Evolutionary conservation across 768 basidiomycete genomes (phyloP).

Genomic region (Trametes sanguinea): DNA sequence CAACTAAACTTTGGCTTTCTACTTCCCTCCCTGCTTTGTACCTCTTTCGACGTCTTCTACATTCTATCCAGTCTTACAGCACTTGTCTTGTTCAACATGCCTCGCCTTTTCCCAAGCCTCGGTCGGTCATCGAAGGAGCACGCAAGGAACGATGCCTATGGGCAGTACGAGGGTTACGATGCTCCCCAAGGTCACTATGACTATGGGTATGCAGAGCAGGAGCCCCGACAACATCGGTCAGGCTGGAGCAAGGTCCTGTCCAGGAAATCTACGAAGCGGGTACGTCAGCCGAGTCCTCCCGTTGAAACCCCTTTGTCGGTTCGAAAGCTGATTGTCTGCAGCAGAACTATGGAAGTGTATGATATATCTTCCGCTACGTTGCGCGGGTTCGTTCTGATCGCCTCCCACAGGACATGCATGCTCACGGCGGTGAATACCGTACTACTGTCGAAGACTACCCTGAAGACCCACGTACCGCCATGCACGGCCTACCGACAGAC

Average conservation of each 20-base stretch:
- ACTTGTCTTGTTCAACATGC: constrained; percentile 21
- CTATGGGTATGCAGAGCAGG: constrained; percentile 25
- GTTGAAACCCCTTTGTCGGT: neutral
- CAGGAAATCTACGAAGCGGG: constrained; percentile 21
- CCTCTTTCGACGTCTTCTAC: neutral
- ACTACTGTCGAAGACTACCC: constrained; percentile 23
- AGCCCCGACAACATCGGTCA: constrained; percentile 19
- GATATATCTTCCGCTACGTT: neutral
- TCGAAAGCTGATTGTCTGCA: neutral
- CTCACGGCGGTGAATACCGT: constrained; percentile 8
- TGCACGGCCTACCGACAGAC: constrained; percentile 5
- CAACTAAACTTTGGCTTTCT: constrained; percentile 12
- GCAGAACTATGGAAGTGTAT: neutral
- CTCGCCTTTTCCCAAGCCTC: constrained; percentile 30
- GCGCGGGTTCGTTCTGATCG: neutral
- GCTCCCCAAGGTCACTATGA: constrained; percentile 25
- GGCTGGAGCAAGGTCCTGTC: constrained; percentile 29
- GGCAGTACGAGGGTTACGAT: constrained; percentile 23
- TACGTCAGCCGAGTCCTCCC: neutral
- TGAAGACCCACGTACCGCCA: constrained; percentile 11
- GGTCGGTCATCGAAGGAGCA: constrained; percentile 28
- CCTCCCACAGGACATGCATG: neutral
- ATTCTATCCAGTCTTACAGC: neutral
- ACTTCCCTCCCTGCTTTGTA: neutral
- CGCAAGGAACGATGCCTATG: constrained; percentile 5